Evolutionary conservation across 108 stramenopile species (phyloP).

Genomic region (Mayamaea pseudoterrestris): DNA sequence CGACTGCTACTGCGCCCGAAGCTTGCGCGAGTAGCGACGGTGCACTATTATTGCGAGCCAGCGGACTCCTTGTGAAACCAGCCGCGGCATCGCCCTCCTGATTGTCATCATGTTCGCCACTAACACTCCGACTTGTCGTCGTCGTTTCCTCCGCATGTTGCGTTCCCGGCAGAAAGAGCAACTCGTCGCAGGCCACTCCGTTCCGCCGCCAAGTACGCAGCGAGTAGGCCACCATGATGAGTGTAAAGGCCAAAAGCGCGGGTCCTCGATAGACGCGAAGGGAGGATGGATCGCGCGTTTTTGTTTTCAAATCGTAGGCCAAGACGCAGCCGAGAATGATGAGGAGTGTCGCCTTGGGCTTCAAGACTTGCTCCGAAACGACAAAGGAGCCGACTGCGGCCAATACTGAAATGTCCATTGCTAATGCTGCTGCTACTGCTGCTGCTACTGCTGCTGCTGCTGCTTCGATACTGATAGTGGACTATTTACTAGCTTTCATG

Average conservation of each 20-base stretch:
- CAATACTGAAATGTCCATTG: constrained; percentile 45
- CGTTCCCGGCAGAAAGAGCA: constrained; percentile 80
- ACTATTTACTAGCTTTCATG: too few relatives aligned
- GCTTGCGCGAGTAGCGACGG: too few relatives aligned
- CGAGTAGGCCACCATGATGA: constrained; percentile 66
- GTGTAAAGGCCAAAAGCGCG: constrained; percentile 56
- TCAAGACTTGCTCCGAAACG: constrained; percentile 47
- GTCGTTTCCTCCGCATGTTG: constrained; percentile 48
- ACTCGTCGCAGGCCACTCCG: constrained; percentile 80
- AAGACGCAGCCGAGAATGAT: constrained; percentile 34
- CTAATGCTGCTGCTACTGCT: not conserved
- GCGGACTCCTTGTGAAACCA: too few relatives aligned
- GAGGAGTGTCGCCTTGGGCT: constrained; percentile 46
- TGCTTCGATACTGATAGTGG: too few relatives aligned
- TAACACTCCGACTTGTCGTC: not conserved
- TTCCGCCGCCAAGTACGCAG: constrained; percentile 76
- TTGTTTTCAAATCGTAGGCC: constrained; percentile 40
- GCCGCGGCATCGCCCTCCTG: not conserved
- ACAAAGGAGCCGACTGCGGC: constrained; percentile 49
- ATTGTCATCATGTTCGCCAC: not conserved
- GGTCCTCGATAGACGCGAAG: constrained; percentile 64
- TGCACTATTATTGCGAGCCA: too few relatives aligned
- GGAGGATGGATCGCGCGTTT: constrained; percentile 33
- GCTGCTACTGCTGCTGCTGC: too few relatives aligned
- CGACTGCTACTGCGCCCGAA: too few relatives aligned